A percentile compares a stretch with the other conserved stretches of the same genome.
These are phyloP conservation scores for Guyanaporus albipodus DNA, from an alignment of 768 basidiomycete species.

Conservation along the genomic window DNA sequence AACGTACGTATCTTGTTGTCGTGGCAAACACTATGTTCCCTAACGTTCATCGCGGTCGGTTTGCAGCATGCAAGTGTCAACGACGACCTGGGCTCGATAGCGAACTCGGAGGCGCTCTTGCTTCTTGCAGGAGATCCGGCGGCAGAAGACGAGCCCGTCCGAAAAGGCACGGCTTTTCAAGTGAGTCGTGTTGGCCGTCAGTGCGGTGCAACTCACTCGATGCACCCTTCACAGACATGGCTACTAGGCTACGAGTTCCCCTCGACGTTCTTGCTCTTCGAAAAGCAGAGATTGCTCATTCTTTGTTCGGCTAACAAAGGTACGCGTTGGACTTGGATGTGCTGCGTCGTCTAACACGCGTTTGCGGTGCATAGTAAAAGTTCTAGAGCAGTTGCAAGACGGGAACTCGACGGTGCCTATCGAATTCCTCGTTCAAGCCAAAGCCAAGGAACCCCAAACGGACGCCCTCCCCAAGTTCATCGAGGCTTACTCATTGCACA, in stretches of 20 bases:
- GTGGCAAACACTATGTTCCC: constrained; percentile 10
- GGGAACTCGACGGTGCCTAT: constrained; percentile 55
- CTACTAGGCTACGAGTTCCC: constrained; percentile 97
- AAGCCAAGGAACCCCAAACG: constrained; percentile 71
- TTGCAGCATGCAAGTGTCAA: constrained; percentile 59
- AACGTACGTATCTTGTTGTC: constrained; percentile 39
- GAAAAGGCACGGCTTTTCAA: constrained; percentile 90
- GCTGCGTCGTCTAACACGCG: constrained; percentile 11
- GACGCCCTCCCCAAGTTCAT: constrained; percentile 72
- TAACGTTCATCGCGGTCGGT: constrained; percentile 8
- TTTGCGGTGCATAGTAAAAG: constrained; percentile 61
- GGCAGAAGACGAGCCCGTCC: constrained; percentile 84
- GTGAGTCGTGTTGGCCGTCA: constrained; percentile 40
- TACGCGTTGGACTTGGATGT: constrained; percentile 27
- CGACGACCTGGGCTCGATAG: constrained; percentile 68
- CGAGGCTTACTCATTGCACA: constrained; percentile 53
- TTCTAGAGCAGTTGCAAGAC: constrained; percentile 72
- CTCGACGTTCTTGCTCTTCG: constrained; percentile 83
- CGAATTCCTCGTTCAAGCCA: constrained; percentile 74
- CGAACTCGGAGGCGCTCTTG: constrained; percentile 64
- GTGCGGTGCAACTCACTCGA: constrained; percentile 1
- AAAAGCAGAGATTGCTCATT: constrained; percentile 70
- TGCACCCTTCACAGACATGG: constrained; percentile 68
- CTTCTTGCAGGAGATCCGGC: constrained; percentile 75
- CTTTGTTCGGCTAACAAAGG: constrained; percentile 90